Base-by-base conservation (phyloP, 345 rosid genomes). In the Pugionium cornutum region DNA sequence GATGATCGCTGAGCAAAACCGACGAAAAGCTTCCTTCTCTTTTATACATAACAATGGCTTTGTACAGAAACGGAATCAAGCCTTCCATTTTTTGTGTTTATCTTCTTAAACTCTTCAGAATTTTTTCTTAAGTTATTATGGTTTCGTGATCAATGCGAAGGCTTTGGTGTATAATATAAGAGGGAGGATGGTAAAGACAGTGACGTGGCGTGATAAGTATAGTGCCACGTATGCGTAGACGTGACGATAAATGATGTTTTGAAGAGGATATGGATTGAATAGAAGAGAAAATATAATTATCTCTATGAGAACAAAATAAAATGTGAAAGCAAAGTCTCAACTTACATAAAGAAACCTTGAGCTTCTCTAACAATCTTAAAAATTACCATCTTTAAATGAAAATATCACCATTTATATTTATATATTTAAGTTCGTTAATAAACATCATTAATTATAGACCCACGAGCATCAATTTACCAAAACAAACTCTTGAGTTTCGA, bases 281-380 rank as follows among this genome's bases (percentile, higher is more conserved):
- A 44, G 1, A 28, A 5, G 26, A 46, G 39, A 39, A 46, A 7
- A 6, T 32, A 33, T 56, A 43, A 40, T 60, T 33, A 34, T 2
- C 0, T 3, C 5, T 29, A 2, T 10, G 26, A 45, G 43, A 54
- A 29, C 41, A 37, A 70, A 9, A 30, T 50, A 35, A 48, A 8
- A 63, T 65, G 62, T 66, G 76, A 72, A 72, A 74, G 73, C 53
- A 37, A 74, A 67, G 68, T 74, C 63, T 67, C 68, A 67, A 61
- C 77, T 53, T 60, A 53, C 58, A 67, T 3, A 6, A 60, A 67
- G 68, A 33, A 26, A 59, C 31, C 29, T 57, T 44, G n/a, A 53
- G 44, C 36, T 64, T 36, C 52, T 48, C 9, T 48, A 39, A 42
- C 57, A 70, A 62, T 53, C 68, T 53, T 44, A 8, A 10, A 18